Evolutionary conservation across 2,329 filamentous ascomycete genomes (phyloP), one percentile per base, ranked within the genome.

Genomic region (Graphilbum ipis-grandicollis): DNA sequence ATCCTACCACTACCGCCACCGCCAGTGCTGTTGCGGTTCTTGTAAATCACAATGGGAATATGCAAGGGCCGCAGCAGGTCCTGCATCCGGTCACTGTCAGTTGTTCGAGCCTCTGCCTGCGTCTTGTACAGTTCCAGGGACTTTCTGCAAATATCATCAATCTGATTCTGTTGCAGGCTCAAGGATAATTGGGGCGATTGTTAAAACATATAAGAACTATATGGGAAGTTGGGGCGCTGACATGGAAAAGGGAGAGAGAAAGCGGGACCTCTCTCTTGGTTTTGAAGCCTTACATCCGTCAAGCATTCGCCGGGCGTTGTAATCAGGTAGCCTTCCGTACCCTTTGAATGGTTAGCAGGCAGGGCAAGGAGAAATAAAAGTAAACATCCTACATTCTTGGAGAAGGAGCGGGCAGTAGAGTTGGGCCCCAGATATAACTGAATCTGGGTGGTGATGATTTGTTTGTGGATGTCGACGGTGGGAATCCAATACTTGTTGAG

Each of bases 131-230:
- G 14, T 7, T 28, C 26, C 26, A 28, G 26, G 26, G 68, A 72
- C 50, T 72, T 72, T 42, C 59, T 52, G 51, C 69, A 74, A 38
- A 74, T 71, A 46, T 74, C 69, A 47, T 74, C 67, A 44, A 74
- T 73, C 59, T 74, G 69, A 53, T 72, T 68, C 69, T 73, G 13
- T 29, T n/a, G n/a, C n/a, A n/a, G n/a, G n/a, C n/a, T n/a, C n/a
- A n/a, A n/a, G n/a, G n/a, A n/a, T n/a, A n/a, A n/a, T n/a, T n/a
- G n/a, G n/a, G n/a, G n/a, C n/a, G n/a, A n/a, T n/a, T n/a, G n/a
- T n/a, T n/a, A n/a, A n/a, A n/a, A n/a, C n/a, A n/a, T n/a, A n/a
- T n/a, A n/a, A n/a, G n/a, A n/a, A n/a, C n/a, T n/a, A n/a, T n/a
- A n/a, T n/a, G n/a, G n/a, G n/a, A n/a, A n/a, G n/a, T n/a, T n/a